Evolutionary conservation across 495 filamentous ascomycete genomes (phyloP), one percentile per base, ranked within the genome.

Genomic region (Chaetomium fimeti): DNA sequence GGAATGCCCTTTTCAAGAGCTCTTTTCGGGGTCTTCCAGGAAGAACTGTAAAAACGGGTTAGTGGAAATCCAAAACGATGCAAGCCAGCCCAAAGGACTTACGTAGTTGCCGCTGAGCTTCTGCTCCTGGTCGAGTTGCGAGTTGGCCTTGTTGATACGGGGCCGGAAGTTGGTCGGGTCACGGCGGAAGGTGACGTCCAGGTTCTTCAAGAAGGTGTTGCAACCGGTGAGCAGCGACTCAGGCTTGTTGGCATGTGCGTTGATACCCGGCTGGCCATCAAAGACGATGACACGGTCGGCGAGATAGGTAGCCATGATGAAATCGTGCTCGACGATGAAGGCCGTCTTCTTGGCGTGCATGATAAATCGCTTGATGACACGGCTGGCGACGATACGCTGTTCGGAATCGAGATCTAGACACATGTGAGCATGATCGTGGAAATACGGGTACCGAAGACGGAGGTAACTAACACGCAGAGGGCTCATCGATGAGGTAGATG

Each of bases 321-420:
- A 98, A 87, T 98, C 95, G 89, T 98, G 94, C 87, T 98, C 94
- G 70, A 98, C 94, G 66, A 98, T 86, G 76, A 98, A 98, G 42
- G 95, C 94, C 1, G 94, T 98, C 84, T 98, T 98, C 88, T 98
- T 98, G 62, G 91, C 87, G 83, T 98, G 93, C 94, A 98, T 98
- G 71, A 98, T 97, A 85, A 97, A 98, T 65, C 94, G 89, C 83
- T 98, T 98, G 81, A 98, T 98, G 69, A 98, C 94, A 72, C 93
- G 87, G 55, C 92, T 89, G 65, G 93, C 94, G 64, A 98, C 86
- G 68, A 98, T 97, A 90, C 94, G 93, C 79, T 98, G 94, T 76
- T 98, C 95, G 47, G 95, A 97, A 76, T 98, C 94, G 43, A 98
- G 89, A 32, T 75, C 67, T 73, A n/a, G 6, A 51, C 11, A 18